These are phyloP conservation scores for Cucurbita ficifolia DNA, from an alignment of 306 rosid genomes.

Conservation along the genomic window DNA sequence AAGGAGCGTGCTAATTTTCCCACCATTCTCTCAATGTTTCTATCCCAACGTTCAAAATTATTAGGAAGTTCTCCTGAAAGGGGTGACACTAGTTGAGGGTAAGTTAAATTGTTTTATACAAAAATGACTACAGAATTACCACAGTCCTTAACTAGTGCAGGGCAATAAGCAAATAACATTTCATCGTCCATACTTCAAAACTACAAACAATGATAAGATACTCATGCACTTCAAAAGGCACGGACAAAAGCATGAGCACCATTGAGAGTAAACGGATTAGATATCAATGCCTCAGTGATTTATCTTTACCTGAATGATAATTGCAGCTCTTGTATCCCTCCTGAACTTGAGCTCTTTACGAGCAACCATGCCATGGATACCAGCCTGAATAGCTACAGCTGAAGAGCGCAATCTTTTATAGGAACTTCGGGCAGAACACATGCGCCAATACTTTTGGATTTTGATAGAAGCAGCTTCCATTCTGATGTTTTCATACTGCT, in stretches of 20 bases:
- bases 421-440: constrained; percentile 24
- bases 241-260: neutral
- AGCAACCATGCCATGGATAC: constrained; percentile 58
- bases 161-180: neutral
- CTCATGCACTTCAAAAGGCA: neutral
- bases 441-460: constrained; percentile 61
- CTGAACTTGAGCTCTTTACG: constrained; percentile 49
- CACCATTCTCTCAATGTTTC: neutral
- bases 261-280: neutral
- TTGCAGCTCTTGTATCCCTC: constrained; percentile 44
- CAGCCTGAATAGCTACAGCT: constrained; percentile 54
- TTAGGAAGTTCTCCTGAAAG: neutral
- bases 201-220: neutral
- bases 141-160: neutral
- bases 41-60: neutral
- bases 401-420: constrained; percentile 30
- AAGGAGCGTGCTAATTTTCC: neutral
- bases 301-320: constrained; percentile 49
- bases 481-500: constrained; percentile 43
- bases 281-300: neutral
- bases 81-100: neutral
- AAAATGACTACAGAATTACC: neutral
- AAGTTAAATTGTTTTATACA: neutral
- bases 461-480: constrained; percentile 63
- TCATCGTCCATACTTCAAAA: neutral